Conservation (phyloP, 208 protist species). For the Trypanosoma platydactyli region DNA sequence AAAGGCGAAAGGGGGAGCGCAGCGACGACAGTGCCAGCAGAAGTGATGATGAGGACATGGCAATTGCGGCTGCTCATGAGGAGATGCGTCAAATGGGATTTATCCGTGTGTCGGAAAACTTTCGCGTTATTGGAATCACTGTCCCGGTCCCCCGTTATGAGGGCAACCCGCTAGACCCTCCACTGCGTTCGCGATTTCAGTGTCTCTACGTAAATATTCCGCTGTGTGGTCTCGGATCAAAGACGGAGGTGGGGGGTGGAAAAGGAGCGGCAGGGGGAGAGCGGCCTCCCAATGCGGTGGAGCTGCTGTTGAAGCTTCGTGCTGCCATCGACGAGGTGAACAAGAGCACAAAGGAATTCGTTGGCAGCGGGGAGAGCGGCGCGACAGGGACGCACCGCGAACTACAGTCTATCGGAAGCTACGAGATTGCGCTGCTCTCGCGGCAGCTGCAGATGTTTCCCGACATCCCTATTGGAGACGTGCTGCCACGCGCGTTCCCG, state of each 20-base stretch:
- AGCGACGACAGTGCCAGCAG: not conserved
- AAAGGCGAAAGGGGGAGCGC: not conserved
- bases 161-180: conserved; percentile 86
- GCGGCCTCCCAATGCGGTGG: conserved; percentile 14
- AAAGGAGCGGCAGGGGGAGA: conserved; percentile 18
- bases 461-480: conserved; percentile 56
- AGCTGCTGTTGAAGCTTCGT: conserved; percentile 51
- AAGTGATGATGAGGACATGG: not conserved
- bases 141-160: conserved; percentile 89
- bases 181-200: conserved; percentile 84
- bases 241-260: conserved; percentile 11
- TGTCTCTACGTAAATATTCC: conserved; percentile 71
- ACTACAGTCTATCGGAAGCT: conserved; percentile 57
- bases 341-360: conserved; percentile 52
- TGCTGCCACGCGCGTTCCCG: conserved; percentile 53
- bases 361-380: not conserved
- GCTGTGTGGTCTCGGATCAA: conserved; percentile 24
- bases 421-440: conserved; percentile 45
- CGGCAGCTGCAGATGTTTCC: conserved; percentile 52
- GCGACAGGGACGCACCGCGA: not conserved
- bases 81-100: conserved; percentile 76
- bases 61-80: conserved; percentile 35
- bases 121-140: conserved; percentile 94
- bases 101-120: conserved; percentile 88
- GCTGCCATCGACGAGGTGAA: conserved; percentile 62